phyloP scores from a whole-genome alignment of 2,329 filamentous ascomycete genomes.

The Xylariaceae sp. region DNA sequence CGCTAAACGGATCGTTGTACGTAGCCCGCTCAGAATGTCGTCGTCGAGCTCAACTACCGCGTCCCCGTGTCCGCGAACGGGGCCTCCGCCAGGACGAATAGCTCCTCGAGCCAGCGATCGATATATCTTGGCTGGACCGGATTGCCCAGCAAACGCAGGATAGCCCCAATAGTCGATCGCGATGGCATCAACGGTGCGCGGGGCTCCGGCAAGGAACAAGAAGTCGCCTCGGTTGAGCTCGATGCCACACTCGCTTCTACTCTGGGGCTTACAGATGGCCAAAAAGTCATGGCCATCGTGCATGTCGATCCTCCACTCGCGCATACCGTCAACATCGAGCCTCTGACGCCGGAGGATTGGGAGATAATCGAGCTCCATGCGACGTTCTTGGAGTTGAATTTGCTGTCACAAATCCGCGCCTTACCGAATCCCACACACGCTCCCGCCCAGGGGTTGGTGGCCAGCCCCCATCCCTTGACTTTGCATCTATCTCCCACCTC shows the following conservation, averaged over 20 bases:
- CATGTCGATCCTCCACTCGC: conserved; percentile 87
- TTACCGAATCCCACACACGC: conserved; percentile 75
- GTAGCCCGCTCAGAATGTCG: conserved; percentile 88
- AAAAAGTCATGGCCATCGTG: conserved; percentile 64
- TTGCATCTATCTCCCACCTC: conserved; percentile 92
- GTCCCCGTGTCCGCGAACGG: conserved; percentile 36
- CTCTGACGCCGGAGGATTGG: conserved; percentile 92
- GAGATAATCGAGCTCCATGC: conserved; percentile 98
- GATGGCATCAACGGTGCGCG: conserved; percentile 61
- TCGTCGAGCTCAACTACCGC: conserved; percentile 82
- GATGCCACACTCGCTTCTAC: conserved; percentile 77
- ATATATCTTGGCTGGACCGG: conserved; percentile 94
- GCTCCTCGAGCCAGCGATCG: conserved; percentile 52
- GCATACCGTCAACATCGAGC: conserved; percentile 95
- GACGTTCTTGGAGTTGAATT: conserved; percentile 88
- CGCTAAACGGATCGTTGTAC: no score
- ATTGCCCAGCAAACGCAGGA: conserved; percentile 85
- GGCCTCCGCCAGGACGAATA: conserved; percentile 31
- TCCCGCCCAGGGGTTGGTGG: conserved; percentile 39
- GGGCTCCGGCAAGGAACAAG: conserved; percentile 62
- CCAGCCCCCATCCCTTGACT: conserved; percentile 69
- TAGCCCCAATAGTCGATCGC: conserved; percentile 63
- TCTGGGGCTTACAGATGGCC: conserved; percentile 70
- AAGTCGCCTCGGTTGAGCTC: conserved; percentile 71
- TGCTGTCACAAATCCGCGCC: conserved; percentile 86